Evolutionary conservation across 768 basidiomycete genomes (phyloP).

Genomic region (Tulasnella sp.): DNA sequence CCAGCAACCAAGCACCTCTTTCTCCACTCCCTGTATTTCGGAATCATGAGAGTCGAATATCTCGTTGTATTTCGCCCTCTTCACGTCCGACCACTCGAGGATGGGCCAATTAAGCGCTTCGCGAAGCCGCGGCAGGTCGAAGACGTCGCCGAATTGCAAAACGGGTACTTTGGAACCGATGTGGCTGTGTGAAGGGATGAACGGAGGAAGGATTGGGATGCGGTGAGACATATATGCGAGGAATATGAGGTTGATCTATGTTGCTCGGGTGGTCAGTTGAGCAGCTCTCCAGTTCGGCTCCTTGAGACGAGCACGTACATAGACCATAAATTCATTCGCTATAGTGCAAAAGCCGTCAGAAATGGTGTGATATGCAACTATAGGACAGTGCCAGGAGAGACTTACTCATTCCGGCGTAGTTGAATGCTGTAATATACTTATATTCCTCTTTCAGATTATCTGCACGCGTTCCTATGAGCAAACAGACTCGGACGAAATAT

Average conservation of each 20-base stretch:
- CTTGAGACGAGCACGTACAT: neutral
- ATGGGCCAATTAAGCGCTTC: slow-evolving; percentile 47
- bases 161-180: neutral
- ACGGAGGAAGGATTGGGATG: slow-evolving; percentile 16
- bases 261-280: neutral
- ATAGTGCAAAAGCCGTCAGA: neutral
- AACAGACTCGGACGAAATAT: no score
- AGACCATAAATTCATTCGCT: slow-evolving; percentile 24
- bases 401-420: slow-evolving; percentile 24
- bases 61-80: slow-evolving; percentile 39
- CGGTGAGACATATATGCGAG: slow-evolving; percentile 8
- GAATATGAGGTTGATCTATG: slow-evolving; percentile 13
- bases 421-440: slow-evolving; percentile 13
- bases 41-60: neutral
- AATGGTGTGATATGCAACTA: neutral
- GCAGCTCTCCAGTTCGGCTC: neutral
- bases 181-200: neutral
- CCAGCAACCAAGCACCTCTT: neutral
- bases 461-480: slow-evolving; percentile 1
- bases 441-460: slow-evolving; percentile 11
- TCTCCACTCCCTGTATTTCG: neutral
- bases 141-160: slow-evolving; percentile 53
- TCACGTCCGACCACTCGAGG: slow-evolving; percentile 63
- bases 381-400: neutral
- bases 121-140: slow-evolving; percentile 55